These are phyloP conservation scores for Boletus sp. DNA, from an alignment of 1,284 basidiomycete genomes.

Conservation along the genomic window DNA sequence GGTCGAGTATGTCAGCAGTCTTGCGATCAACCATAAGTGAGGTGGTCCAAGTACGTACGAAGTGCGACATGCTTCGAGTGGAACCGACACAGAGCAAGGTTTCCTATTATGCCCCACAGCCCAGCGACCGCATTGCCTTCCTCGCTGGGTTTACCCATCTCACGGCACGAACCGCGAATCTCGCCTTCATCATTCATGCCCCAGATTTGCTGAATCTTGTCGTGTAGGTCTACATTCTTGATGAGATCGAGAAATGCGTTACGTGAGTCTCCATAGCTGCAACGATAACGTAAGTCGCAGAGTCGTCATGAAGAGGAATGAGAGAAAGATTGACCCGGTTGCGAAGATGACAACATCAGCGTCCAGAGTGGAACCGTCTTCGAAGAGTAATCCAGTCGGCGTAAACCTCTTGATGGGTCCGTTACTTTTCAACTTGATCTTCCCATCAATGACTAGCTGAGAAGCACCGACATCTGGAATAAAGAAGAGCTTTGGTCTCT, in stretches of 20 bases:
- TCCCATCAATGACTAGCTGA: slow-evolving; percentile 61
- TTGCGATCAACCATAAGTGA: neutral
- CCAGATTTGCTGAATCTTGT: slow-evolving; percentile 46
- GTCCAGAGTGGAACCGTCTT: slow-evolving; percentile 57
- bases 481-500: neutral
- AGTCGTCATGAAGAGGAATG: slow-evolving; percentile 7
- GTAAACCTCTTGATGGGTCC: slow-evolving; percentile 52
- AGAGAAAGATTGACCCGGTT: slow-evolving; percentile 40
- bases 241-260: slow-evolving; percentile 28
- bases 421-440: slow-evolving; percentile 73
- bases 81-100: slow-evolving; percentile 37
- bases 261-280: slow-evolving; percentile 25
- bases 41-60: slow-evolving; percentile 28
- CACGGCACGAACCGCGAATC: slow-evolving; percentile 44
- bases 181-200: slow-evolving; percentile 65
- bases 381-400: slow-evolving; percentile 55
- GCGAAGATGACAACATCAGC: slow-evolving; percentile 65
- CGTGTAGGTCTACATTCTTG: slow-evolving; percentile 27
- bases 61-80: slow-evolving; percentile 39
- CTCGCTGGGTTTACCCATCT: slow-evolving; percentile 45
- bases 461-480: slow-evolving; percentile 58
- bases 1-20: slow-evolving; percentile 36
- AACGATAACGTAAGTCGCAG: slow-evolving; percentile 31
- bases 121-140: slow-evolving; percentile 36
- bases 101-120: slow-evolving; percentile 42